A percentile compares a stretch with the other conserved stretches of the same genome.
Conservation (phyloP, 192 early-diverging fungal species). For the Mortierella alpina region DNA sequence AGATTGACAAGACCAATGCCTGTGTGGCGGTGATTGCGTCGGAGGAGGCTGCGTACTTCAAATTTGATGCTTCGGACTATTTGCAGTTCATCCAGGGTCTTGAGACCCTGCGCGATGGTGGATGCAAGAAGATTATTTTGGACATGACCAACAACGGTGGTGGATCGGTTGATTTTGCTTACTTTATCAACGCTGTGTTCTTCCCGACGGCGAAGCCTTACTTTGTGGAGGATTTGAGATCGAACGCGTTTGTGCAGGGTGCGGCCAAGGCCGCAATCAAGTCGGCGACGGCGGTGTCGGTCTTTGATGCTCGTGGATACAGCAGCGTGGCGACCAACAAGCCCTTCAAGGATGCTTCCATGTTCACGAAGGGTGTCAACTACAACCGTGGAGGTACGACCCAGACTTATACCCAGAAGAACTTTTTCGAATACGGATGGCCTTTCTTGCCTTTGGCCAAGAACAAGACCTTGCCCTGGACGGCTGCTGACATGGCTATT, state of each 20-base stretch:
- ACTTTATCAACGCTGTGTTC: slow-evolving; percentile 52
- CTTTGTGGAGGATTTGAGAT: slow-evolving; percentile 39
- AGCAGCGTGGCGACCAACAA: slow-evolving; percentile 6
- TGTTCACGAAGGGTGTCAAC: slow-evolving; percentile 44
- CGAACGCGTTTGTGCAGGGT: slow-evolving; percentile 19
- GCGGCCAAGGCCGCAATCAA: slow-evolving; percentile 30
- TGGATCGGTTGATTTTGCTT: slow-evolving; percentile 42
- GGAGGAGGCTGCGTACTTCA: slow-evolving; percentile 32
- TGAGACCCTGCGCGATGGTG: slow-evolving; percentile 19
- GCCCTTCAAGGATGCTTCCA: slow-evolving; percentile 34
- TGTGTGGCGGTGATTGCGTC: slow-evolving; percentile 54
- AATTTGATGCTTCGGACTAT: slow-evolving; percentile 29
- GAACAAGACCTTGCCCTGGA: slow-evolving; percentile 49
- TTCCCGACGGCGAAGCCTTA: slow-evolving; percentile 48
- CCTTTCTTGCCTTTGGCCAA: slow-evolving; percentile 49
- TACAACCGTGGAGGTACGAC: slow-evolving; percentile 22
- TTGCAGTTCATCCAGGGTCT: slow-evolving; percentile 37
- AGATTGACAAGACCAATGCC: slow-evolving; percentile 20
- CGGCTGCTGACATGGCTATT: slow-evolving; percentile 46
- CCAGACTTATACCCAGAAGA: slow-evolving; percentile 31
- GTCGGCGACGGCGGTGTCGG: not conserved
- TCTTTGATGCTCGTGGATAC: slow-evolving; percentile 39
- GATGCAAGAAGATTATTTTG: slow-evolving; percentile 53
- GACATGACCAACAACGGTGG: slow-evolving; percentile 59
- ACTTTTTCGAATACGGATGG: slow-evolving; percentile 32